Evolutionary conservation across 2,329 filamentous ascomycete species (phyloP).

Genomic region (Massarina eburnea): DNA sequence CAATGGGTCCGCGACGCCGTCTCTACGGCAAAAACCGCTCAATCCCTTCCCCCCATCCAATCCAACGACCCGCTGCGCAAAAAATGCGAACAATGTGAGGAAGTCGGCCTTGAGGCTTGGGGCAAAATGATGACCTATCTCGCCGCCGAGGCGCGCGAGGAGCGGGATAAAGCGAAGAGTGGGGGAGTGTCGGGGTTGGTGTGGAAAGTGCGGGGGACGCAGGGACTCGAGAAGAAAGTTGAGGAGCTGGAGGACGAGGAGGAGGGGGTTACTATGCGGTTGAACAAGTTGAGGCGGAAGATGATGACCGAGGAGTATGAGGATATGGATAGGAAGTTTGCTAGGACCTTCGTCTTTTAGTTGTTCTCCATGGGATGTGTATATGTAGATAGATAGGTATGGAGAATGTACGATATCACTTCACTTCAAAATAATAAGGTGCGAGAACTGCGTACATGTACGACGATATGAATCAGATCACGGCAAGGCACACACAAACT

Average conservation of each 20-base stretch:
- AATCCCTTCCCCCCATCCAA: constrained; percentile 52
- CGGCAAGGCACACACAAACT: not conserved
- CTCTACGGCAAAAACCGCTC: constrained; percentile 65
- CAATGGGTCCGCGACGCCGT: constrained; percentile 90
- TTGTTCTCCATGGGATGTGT: not conserved
- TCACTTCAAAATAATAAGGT: too few relatives aligned
- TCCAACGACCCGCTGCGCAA: constrained; percentile 49
- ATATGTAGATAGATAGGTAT: not conserved
- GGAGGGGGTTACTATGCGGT: constrained; percentile 34
- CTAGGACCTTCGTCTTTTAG: constrained; percentile 40
- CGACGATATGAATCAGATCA: not conserved
- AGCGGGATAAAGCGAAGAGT: constrained; percentile 22
- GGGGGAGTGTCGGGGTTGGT: constrained; percentile 21
- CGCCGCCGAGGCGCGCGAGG: constrained; percentile 49
- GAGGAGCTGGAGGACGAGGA: constrained; percentile 39
- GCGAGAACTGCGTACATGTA: too few relatives aligned
- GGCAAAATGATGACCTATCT: constrained; percentile 73
- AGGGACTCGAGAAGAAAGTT: constrained; percentile 29
- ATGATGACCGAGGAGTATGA: constrained; percentile 39
- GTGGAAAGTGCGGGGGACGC: constrained; percentile 31
- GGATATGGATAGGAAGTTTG: constrained; percentile 39
- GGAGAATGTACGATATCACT: too few relatives aligned
- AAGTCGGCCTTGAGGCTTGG: constrained; percentile 80
- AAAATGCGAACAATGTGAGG: constrained; percentile 75
- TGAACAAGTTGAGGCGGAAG: constrained; percentile 37